Conservation (phyloP, 2,329 filamentous ascomycete species). For the Paracoccidioides lutzii region DNA sequence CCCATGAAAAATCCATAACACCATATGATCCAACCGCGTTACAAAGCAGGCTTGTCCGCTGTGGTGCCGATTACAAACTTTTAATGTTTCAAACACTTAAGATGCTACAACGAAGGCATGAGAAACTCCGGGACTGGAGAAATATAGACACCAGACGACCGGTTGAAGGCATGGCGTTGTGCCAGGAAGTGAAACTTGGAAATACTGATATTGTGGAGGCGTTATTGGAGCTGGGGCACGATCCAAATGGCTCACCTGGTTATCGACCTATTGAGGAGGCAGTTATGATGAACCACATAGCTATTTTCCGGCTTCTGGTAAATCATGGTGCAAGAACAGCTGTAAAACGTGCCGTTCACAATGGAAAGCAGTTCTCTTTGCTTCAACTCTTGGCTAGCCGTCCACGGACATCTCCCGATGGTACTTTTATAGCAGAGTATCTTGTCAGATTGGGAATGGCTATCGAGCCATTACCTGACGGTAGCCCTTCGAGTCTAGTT, state of each 20-base stretch:
- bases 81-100: conserved; percentile 1
- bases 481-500: not conserved
- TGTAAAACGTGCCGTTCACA: not conserved
- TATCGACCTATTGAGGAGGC: conserved; percentile 2
- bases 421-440: conserved; percentile 1
- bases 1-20: not conserved
- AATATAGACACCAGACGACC: not conserved
- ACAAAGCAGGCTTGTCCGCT: conserved; percentile 1
- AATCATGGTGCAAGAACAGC: not conserved
- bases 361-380: not conserved
- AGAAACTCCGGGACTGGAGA: conserved; percentile 1
- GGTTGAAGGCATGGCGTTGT: not conserved
- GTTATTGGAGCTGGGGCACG: not conserved
- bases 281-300: not conserved
- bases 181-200: not conserved
- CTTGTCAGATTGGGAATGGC: not conserved
- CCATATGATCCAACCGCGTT: not conserved
- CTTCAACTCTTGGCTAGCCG: not conserved
- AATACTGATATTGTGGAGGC: conserved; percentile 1
- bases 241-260: not conserved
- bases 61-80: not conserved
- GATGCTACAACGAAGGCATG: not conserved
- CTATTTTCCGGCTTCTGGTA: not conserved
- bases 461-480: conserved; percentile 2
- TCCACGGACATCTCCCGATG: not conserved